A percentile compares a stretch with the other conserved stretches of the same genome.
phyloP scores from a whole-genome alignment of 768 basidiomycete species.

The Amanita pseudoporphyria region DNA sequence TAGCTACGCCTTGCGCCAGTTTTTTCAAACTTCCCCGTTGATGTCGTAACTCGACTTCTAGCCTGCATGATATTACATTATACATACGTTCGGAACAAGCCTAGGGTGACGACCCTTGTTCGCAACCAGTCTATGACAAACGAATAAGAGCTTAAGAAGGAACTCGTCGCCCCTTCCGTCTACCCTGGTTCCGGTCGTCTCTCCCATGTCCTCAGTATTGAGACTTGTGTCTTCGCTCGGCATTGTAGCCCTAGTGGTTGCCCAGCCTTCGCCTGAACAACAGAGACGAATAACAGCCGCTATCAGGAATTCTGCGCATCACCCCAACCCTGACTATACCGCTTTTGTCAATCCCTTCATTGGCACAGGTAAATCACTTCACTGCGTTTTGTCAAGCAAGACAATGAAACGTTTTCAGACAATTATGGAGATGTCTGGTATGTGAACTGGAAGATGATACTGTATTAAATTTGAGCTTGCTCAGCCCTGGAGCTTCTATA shows the following conservation, averaged over 20 bases:
- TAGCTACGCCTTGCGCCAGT: not conserved
- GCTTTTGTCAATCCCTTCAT: constrained; percentile 67
- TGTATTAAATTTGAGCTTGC: constrained; percentile 3
- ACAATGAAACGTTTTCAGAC: constrained; percentile 22
- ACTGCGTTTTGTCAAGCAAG: not conserved
- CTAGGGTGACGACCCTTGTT: too few relatives aligned
- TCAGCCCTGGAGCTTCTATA: constrained; percentile 58
- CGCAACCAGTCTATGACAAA: too few relatives aligned
- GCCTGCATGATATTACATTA: too few relatives aligned
- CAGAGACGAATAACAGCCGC: constrained; percentile 55
- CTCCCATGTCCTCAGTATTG: not conserved
- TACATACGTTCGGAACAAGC: too few relatives aligned
- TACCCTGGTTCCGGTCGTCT: not conserved
- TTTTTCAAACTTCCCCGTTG: not conserved
- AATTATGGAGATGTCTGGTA: constrained; percentile 68
- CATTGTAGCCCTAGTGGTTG: constrained; percentile 15
- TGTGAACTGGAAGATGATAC: constrained; percentile 12
- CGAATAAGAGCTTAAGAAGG: too few relatives aligned
- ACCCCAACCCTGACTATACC: constrained; percentile 47
- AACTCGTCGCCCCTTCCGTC: too few relatives aligned
- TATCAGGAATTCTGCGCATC: constrained; percentile 40
- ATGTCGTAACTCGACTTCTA: not conserved
- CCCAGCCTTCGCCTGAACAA: constrained; percentile 54
- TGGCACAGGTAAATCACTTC: constrained; percentile 38
- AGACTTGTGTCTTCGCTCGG: not conserved